Base-by-base conservation (phyloP, 2,329 filamentous ascomycete species). In the Exophiala sp. region DNA sequence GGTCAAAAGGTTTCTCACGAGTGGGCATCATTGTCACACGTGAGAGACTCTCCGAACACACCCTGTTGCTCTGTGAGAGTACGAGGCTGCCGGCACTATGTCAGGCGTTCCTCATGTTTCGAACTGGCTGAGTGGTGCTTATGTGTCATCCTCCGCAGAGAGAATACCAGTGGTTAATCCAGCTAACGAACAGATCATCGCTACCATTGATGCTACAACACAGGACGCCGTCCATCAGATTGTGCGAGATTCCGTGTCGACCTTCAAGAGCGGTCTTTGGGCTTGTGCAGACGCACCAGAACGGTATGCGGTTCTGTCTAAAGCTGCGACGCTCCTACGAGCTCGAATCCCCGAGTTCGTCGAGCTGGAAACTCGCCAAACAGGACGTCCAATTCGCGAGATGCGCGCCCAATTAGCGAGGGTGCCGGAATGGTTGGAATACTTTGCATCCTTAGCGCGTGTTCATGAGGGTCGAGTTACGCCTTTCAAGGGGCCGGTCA, bases 381-480 rank as follows among this genome's bases (percentile, higher is more conserved):
- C 86, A 0, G 86, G 86, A 2, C 81, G 86, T 0, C 81, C 82
- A 0, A 73, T 86, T 24, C 81, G 85, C 21, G 86, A 89, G 66
- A 87, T 89, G 84, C 76, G 78, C 45, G 84, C 85, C 1, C 86
- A 89, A 65, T 74, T 89, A 0, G 78, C 83, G 1, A 80, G 82
- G 40, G 62, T 72, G 2, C 67, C 70, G 3, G 68, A 69, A 54
- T 89, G 86, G 86, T 83, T 89, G 69, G 82, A 80, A 55, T 89
- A 89, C 71, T 89, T 86, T 63, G 84, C 85, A 1, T 76, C 84
- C 0, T 65, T 88, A 1, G 76, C 87, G 32, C 80, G 86, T n/a
- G 84, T 81, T 1, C 83, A 87, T 63, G 83, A 88, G 68, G 78
- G 83, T 2, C 71, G 81, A 1, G 81, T 89, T 0, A 75, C 88